phyloP scores from a whole-genome alignment of 2,329 filamentous ascomycete genomes.

The Sclerotinia nivalis region DNA sequence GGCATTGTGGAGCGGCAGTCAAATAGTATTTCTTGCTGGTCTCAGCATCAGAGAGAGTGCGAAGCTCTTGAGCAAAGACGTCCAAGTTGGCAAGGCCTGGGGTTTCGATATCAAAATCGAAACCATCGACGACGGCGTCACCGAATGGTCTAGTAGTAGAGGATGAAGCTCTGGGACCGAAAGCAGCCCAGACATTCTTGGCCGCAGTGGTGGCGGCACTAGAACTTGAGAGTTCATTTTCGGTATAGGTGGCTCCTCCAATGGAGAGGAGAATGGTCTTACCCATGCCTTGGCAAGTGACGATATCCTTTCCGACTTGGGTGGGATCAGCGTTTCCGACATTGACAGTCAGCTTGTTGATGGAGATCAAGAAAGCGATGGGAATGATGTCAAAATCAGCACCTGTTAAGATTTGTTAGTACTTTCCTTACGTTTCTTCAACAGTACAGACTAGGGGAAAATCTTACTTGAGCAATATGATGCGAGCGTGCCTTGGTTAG shows the following conservation, averaged over 20 bases:
- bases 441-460: background rate
- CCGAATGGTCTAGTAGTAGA: constrained; percentile 65
- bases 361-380: constrained; percentile 16
- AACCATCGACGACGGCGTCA: constrained; percentile 66
- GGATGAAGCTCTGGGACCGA: constrained; percentile 56
- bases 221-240: constrained; percentile 61
- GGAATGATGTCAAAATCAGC: constrained; percentile 17
- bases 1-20: constrained; percentile 66
- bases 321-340: constrained; percentile 20
- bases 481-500: constrained; percentile 20
- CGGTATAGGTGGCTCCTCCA: constrained; percentile 68
- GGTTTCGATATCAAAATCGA: constrained; percentile 62
- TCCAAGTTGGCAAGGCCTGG: constrained; percentile 9
- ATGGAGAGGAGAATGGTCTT: constrained; percentile 75
- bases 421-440: background rate
- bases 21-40: constrained; percentile 55
- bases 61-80: constrained; percentile 33
- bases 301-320: constrained; percentile 23
- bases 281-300: constrained; percentile 22
- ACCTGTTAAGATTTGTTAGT: constrained; percentile 9
- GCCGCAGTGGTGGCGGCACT: constrained; percentile 57
- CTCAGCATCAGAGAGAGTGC: constrained; percentile 52
- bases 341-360: constrained; percentile 19
- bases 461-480: constrained; percentile 24
- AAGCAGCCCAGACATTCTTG: constrained; percentile 67